These are phyloP conservation scores for Aspergillus nomiae DNA, from an alignment of 2,329 filamentous ascomycete species.

Conservation along the genomic window DNA sequence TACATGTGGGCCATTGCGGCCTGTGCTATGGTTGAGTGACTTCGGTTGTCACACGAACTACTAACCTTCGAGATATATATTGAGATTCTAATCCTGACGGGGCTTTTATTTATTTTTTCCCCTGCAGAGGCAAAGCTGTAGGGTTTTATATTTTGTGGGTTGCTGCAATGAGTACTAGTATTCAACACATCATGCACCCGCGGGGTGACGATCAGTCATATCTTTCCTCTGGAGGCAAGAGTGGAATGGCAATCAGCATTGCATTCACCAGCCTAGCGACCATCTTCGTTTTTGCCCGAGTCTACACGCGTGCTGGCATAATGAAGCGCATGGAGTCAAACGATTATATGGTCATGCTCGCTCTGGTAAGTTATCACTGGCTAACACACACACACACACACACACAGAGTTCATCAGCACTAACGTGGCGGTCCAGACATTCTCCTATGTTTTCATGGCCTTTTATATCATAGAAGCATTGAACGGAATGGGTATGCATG, in stretches of 20 bases:
- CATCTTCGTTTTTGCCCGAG: conserved; percentile 30
- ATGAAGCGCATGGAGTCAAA: conserved; percentile 37
- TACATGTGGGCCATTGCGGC: not conserved
- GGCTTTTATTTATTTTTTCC: not conserved
- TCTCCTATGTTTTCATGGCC: conserved; percentile 38
- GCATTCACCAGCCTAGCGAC: conserved; percentile 35
- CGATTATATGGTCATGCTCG: conserved; percentile 40
- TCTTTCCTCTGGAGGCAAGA: conserved; percentile 28
- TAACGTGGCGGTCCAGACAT: conserved; percentile 21
- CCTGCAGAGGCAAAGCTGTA: not conserved
- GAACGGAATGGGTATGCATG: conserved; percentile 40
- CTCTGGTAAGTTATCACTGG: conserved; percentile 30
- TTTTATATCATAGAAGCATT: conserved; percentile 36
- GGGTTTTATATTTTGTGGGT: not conserved
- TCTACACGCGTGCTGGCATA: conserved; percentile 35
- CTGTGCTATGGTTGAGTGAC: not conserved
- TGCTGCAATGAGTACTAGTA: not conserved
- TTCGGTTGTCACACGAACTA: not conserved
- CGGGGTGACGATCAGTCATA: conserved; percentile 21
- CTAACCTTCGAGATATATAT: not conserved
- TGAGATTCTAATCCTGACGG: not conserved
- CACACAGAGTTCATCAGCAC: not conserved
- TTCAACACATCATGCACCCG: conserved; percentile 18
- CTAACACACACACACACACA: not conserved
- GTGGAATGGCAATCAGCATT: conserved; percentile 31